A percentile compares a stretch with the other conserved stretches of the same genome.
Conservation (phyloP, 2,329 filamentous ascomycete genomes). For the Xylariaceae sp. region DNA sequence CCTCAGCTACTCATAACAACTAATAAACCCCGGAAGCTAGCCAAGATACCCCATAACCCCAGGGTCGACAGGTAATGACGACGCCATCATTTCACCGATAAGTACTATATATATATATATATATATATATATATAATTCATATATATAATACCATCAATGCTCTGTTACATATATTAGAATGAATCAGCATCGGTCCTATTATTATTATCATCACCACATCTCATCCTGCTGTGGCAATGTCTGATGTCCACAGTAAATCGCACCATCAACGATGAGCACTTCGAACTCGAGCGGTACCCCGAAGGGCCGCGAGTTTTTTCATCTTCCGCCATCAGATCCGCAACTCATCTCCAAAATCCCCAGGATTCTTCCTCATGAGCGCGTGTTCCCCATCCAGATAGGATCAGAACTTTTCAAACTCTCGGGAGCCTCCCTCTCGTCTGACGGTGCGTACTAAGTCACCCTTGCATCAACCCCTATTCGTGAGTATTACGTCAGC, state of each 20-base stretch:
- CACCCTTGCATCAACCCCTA: constrained; percentile 3
- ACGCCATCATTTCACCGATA: neutral
- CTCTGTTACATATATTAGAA: constrained; percentile 17
- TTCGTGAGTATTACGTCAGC: constrained; percentile 15
- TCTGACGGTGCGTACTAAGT: constrained; percentile 63
- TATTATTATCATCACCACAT: too few species aligned
- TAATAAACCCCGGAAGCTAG: neutral
- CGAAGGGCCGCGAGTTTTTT: constrained; percentile 30
- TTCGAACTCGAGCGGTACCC: constrained; percentile 35
- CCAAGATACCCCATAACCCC: neutral
- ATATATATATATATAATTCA: constrained; percentile 5
- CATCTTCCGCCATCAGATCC: constrained; percentile 36
- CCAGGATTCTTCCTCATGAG: constrained; percentile 65
- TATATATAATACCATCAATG: neutral
- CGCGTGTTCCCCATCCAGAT: constrained; percentile 77
- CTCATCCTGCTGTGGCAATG: constrained; percentile 23
- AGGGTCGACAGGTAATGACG: too few species aligned
- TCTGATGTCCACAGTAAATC: constrained; percentile 20
- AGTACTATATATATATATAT: neutral
- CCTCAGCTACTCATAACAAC: constrained; percentile 14
- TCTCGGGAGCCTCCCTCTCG: constrained; percentile 73
- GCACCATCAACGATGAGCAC: constrained; percentile 33
- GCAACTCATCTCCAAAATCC: constrained; percentile 51
- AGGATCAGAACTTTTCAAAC: constrained; percentile 70
- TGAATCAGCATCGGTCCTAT: constrained; percentile 7